Percentiles rank a stretch among this genome's conserved stretches.
Conservation (phyloP, 352 stramenopile species). For the Pythium rishiriense region DNA sequence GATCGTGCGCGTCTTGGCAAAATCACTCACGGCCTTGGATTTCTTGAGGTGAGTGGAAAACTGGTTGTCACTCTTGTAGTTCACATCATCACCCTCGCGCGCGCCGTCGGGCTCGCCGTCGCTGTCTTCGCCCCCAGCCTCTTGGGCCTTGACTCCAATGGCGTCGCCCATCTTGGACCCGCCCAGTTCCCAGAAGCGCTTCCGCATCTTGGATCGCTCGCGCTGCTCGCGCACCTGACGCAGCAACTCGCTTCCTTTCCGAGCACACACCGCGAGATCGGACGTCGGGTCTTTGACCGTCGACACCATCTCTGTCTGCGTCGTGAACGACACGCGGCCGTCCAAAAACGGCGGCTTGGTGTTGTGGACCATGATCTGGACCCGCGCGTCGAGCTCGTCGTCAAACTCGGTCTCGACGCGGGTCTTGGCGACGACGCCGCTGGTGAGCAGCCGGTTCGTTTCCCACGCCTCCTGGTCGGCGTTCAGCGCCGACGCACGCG, state of each 20-base stretch:
- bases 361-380: conserved; percentile 97
- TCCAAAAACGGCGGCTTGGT: conserved; percentile 98
- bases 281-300: conserved; percentile 95
- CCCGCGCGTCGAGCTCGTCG: conserved; percentile 93
- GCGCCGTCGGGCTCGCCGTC: conserved; percentile 40
- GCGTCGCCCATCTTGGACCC: conserved; percentile 96
- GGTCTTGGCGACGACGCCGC: conserved; percentile 86
- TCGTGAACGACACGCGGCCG: conserved; percentile 94
- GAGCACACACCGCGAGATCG: conserved; percentile 95
- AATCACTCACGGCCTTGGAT: conserved; percentile 90
- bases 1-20: conserved; percentile 96
- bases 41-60: conserved; percentile 96
- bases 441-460: conserved; percentile 95
- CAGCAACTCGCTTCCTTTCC: conserved; percentile 91
- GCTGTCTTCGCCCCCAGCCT: conserved; percentile 58
- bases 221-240: conserved; percentile 74
- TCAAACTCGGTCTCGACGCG: conserved; percentile 87
- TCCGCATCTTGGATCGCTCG: conserved; percentile 92
- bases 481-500: conserved; percentile 91
- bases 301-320: conserved; percentile 93
- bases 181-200: conserved; percentile 99
- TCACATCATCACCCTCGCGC: conserved; percentile 52
- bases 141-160: conserved; percentile 88
- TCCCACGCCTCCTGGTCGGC: conserved; percentile 99
- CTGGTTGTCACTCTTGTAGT: conserved; percentile 95